Base-by-base conservation (phyloP, 352 stramenopile species). In the Stephanocyclus meneghinianus region DNA sequence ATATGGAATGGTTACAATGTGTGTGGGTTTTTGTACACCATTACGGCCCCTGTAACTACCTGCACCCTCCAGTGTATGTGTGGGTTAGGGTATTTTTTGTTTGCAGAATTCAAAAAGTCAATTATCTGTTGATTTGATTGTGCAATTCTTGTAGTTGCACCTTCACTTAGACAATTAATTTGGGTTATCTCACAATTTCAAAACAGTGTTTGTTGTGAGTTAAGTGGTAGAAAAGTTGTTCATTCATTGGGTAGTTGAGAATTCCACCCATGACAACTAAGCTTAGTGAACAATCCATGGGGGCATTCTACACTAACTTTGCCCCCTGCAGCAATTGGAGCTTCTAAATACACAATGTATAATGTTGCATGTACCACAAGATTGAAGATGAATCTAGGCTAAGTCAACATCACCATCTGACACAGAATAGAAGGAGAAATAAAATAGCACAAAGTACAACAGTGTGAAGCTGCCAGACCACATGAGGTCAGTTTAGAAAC, bases 351-450 rank as follows among this genome's bases (percentile, higher is more conserved):
- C 40, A 90, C 76, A 56, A 74, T 87, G 61, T 81, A 87, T 15
- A 84, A 5, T 83, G 90, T 91, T 2, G 81, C 42, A 42, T 84
- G 80, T 10, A 75, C 15, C 40, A 87, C 51, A 16, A 89, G 78
- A 82, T 42, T 50, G 82, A 85, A 2, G 86, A 51, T 10, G 86
- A 78, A 85, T 80, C 35, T 90, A 64, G 13, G 83, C 86, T 1
- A 94, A 67, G 9, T 84, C 74, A 72, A 92, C 91, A 55, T 81
- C 93, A 29, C 89, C 89, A 57, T 87, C 87, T 16, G 84, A 83
- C 37, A 90, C 81, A 9, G 78, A 87, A 71, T 91, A 93, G 65
- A 92, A 93, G 74, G 93, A 92, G 30, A 90, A 42, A 56, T 92
- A 86, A 62, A 89, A 92, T 11, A 74, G 42, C 10, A 89, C 45